Conservation (phyloP, 2,329 filamentous ascomycete genomes). For the Emergomyces pasteurianus region DNA sequence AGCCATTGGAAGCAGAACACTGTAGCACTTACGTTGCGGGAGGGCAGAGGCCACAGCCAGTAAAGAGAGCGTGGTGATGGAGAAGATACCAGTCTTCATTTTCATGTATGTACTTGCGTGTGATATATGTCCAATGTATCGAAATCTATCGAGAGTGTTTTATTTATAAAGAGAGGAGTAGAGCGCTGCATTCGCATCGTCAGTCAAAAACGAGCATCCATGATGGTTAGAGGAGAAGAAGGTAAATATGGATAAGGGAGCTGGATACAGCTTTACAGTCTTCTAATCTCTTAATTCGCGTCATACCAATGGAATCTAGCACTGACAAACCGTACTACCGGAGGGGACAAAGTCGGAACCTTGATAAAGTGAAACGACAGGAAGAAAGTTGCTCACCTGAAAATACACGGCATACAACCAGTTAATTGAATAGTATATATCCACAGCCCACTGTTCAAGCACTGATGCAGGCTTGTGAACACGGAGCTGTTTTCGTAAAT, state of each 20-base stretch:
- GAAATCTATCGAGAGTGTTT: background rate
- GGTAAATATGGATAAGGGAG: background rate
- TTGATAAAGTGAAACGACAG: background rate
- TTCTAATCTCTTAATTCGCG: background rate
- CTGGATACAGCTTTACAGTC: background rate
- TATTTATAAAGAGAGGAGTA: background rate
- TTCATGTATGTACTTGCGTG: slow-evolving; percentile 8
- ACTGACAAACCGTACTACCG: too few species aligned
- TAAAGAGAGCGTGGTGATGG: slow-evolving; percentile 28
- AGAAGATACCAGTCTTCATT: slow-evolving; percentile 36
- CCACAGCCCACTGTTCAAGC: background rate
- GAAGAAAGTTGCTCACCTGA: background rate
- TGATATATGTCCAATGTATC: background rate
- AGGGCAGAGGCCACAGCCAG: slow-evolving; percentile 33
- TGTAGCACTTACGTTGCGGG: slow-evolving; percentile 23
- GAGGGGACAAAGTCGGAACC: background rate
- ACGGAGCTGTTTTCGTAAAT: background rate
- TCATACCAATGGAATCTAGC: background rate
- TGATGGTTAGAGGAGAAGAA: background rate
- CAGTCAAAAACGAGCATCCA: background rate
- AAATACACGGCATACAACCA: background rate
- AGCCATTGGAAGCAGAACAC: background rate
- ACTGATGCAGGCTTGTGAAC: background rate
- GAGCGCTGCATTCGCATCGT: slow-evolving; percentile 1
- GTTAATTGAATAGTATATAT: background rate